Percentiles rank a stretch among this genome's conserved stretches.
These are phyloP conservation scores for Diutina neorugosa DNA, from an alignment of 1,139 yeast genomes.

Conservation along the genomic window DNA sequence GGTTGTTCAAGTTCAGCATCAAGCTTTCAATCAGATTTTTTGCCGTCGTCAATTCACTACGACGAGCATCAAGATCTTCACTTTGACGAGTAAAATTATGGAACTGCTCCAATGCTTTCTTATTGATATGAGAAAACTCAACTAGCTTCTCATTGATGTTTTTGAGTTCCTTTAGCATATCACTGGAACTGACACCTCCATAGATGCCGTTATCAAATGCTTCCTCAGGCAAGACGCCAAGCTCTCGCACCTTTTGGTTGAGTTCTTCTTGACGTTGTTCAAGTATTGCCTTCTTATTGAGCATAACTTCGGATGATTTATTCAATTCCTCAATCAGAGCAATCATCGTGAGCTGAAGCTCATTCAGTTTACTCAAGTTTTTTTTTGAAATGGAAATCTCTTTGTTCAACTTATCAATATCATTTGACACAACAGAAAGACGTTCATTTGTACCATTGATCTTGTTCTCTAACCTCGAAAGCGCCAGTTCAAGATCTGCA, in stretches of 20 bases:
- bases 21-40: conserved; percentile 62
- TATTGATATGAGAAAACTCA: conserved; percentile 69
- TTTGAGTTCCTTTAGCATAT: conserved; percentile 44
- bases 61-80: conserved; percentile 51
- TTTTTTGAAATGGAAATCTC: not conserved
- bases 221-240: conserved; percentile 83
- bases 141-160: conserved; percentile 45
- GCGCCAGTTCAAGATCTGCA: not conserved
- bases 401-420: not conserved
- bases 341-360: not conserved
- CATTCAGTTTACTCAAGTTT: not conserved
- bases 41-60: conserved; percentile 59
- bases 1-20: conserved; percentile 58
- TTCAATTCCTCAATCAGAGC: not conserved
- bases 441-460: not conserved
- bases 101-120: conserved; percentile 83
- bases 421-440: not conserved
- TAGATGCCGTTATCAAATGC: conserved; percentile 39
- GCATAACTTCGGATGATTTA: conserved; percentile 14
- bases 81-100: conserved; percentile 63
- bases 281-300: conserved; percentile 54
- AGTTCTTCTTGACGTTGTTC: conserved; percentile 58
- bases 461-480: not conserved
- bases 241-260: conserved; percentile 61
- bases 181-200: conserved; percentile 37